Base-by-base conservation (phyloP, 2,329 filamentous ascomycete species). In the Diaporthe sp. region DNA sequence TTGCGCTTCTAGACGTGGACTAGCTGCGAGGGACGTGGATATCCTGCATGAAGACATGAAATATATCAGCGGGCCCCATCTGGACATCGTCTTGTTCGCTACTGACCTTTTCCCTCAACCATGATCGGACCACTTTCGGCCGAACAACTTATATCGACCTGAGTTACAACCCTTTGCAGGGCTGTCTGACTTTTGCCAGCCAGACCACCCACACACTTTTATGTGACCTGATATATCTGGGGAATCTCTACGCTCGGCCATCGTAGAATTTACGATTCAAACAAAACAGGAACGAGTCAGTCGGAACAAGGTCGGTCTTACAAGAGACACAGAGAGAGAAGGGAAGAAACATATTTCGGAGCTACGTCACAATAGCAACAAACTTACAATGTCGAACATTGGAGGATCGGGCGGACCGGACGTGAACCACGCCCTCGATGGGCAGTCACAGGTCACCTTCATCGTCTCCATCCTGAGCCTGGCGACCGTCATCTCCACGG, bases 381-480 rank as follows among this genome's bases (percentile, higher is more conserved):
- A 53, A 17, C 17, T n/a, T 57, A 65, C 34, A 8, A 73, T 73
- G 71, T 73, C 71, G 49, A 73, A 73, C 37, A 73, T 73, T 51
- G 71, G 71, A 46, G 65, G 65, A n/a, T 55, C 58, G 1, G 71
- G 51, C 2, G 37, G 39, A 12, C 34, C 58, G 3, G 19, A 62
- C n/a, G 28, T 79, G 58, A 72, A 80, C 67, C 78, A 77, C 67
- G 69, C 76, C 28, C 76, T 78, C 44, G 79, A 81, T 39, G 77
- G 69, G 58, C 67, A 81, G 59, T 75, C 78, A 4, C 77, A 78
- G 37, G 70, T 75, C 25, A 39, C 70, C 17, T 79, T 79, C 37
- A 78, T 81, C 25, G 69, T 78, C 34, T 65, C 77, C 22, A 78
- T 81, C 39, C 49, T 81, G 34, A 62, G 77, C n/a, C 76, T 80